These are phyloP conservation scores for Epichloe gansuensis DNA, from an alignment of 2,329 filamentous ascomycete species.

Conservation along the genomic window DNA sequence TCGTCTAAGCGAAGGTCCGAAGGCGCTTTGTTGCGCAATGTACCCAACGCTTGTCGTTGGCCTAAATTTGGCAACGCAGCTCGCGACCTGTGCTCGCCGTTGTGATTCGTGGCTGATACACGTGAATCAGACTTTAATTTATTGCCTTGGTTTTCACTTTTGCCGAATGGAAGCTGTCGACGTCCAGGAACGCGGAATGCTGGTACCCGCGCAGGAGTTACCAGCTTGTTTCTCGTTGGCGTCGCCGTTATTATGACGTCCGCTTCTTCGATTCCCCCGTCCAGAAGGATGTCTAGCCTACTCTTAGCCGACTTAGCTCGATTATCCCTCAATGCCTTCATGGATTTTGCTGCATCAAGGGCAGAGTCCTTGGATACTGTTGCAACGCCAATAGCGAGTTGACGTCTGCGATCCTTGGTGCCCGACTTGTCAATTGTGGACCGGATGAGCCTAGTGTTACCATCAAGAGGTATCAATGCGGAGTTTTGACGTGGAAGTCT, in stretches of 20 bases:
- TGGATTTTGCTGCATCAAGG: constrained; percentile 6
- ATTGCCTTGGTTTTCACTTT: constrained; percentile 8
- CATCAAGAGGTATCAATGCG: constrained; percentile 25
- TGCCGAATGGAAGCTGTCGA: constrained; percentile 30
- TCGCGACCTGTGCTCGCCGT: background rate
- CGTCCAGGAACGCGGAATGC: constrained; percentile 24
- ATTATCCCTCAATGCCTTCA: background rate
- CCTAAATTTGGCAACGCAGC: background rate
- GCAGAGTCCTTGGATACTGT: constrained; percentile 36
- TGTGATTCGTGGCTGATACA: background rate
- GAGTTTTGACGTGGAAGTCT: constrained; percentile 12
- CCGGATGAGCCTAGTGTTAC: constrained; percentile 18
- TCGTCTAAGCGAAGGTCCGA: constrained; percentile 50
- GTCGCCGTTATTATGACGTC: background rate
- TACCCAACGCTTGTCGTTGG: constrained; percentile 7
- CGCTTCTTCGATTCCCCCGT: constrained; percentile 9
- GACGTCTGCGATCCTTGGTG: background rate
- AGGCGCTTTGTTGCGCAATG: constrained; percentile 45
- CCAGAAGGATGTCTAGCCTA: constrained; percentile 22
- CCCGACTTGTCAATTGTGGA: constrained; percentile 13
- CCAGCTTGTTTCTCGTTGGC: background rate
- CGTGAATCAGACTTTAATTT: constrained; percentile 1
- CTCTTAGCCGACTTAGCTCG: constrained; percentile 11
- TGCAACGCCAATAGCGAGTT: background rate
- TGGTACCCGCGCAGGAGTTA: background rate